These are phyloP conservation scores for Oryza australiensis DNA, from an alignment of 176 grass and related monocot genomes.

Conservation along the genomic window DNA sequence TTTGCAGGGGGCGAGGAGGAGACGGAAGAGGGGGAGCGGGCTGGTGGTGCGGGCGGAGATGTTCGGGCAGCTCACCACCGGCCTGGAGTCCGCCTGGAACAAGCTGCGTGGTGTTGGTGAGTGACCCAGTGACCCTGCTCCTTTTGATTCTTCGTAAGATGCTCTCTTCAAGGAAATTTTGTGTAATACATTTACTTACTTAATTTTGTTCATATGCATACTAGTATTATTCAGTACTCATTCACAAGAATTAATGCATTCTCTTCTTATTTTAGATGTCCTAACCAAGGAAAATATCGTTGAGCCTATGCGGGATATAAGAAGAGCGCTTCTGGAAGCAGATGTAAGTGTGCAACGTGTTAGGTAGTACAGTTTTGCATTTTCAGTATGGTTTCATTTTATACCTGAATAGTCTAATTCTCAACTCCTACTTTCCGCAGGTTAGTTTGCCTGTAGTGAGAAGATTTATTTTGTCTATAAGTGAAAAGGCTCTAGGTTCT, in stretches of 20 bases:
- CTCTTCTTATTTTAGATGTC: no score
- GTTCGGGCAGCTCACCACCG: conserved; percentile 92
- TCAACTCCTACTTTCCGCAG: conserved; percentile 47
- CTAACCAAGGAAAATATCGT: no score
- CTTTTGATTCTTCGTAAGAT: no score
- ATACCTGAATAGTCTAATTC: background rate
- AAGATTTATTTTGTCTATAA: conserved; percentile 77
- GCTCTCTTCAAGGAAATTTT: no score
- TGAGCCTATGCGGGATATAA: no score
- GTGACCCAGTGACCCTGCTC: background rate
- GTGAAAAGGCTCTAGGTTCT: conserved; percentile 67
- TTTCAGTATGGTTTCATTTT: background rate
- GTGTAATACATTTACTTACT: no score
- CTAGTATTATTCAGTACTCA: no score
- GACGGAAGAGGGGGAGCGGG: conserved; percentile 28
- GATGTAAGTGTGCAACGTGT: conserved; percentile 35
- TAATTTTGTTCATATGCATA: no score
- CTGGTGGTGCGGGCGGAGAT: conserved; percentile 84
- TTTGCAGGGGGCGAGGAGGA: conserved; percentile 27
- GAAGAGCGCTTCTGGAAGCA: no score
- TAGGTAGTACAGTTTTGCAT: background rate
- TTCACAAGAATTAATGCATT: no score
- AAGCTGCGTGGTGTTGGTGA: conserved; percentile 84
- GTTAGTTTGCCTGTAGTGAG: conserved; percentile 89
- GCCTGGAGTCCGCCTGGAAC: conserved; percentile 97